Percentiles rank a stretch among this genome's conserved stretches.
phyloP scores from a whole-genome alignment of 164 flowering plant genomes.

The Umbellularia californica region DNA sequence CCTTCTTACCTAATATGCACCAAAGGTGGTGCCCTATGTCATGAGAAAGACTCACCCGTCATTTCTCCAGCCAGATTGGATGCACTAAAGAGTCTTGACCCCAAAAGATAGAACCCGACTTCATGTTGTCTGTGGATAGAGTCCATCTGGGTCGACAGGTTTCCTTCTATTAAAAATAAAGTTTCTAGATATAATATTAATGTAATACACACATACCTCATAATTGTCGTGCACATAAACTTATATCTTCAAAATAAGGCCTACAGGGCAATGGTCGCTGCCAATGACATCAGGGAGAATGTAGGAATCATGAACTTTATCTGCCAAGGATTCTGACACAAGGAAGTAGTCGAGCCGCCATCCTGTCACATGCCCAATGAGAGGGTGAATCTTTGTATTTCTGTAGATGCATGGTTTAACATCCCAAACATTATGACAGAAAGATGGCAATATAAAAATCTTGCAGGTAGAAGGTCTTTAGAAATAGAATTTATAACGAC shows the following conservation, averaged over 20 bases:
- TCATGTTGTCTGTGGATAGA: too few relatives aligned
- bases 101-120: too few relatives aligned
- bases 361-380: slow-evolving; percentile 38
- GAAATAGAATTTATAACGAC: background rate
- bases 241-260: slow-evolving; percentile 72
- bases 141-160: too few relatives aligned
- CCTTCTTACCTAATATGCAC: too few relatives aligned
- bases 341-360: slow-evolving; percentile 98
- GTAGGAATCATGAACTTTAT: slow-evolving; percentile 88
- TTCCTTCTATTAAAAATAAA: too few relatives aligned
- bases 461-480: background rate
- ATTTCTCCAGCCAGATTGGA: too few relatives aligned
- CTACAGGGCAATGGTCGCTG: slow-evolving; percentile 94
- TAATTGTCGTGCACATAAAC: background rate
- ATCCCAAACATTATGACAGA: background rate
- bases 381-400: background rate
- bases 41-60: too few relatives aligned
- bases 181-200: background rate
- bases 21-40: too few relatives aligned
- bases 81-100: too few relatives aligned
- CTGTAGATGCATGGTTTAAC: background rate
- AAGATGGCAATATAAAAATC: background rate
- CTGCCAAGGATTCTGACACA: slow-evolving; percentile 73
- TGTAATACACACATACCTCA: background rate
- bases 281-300: slow-evolving; percentile 81